Evolutionary conservation across 1,139 yeast species (phyloP).

Genomic region (Geotrichum australiense): DNA sequence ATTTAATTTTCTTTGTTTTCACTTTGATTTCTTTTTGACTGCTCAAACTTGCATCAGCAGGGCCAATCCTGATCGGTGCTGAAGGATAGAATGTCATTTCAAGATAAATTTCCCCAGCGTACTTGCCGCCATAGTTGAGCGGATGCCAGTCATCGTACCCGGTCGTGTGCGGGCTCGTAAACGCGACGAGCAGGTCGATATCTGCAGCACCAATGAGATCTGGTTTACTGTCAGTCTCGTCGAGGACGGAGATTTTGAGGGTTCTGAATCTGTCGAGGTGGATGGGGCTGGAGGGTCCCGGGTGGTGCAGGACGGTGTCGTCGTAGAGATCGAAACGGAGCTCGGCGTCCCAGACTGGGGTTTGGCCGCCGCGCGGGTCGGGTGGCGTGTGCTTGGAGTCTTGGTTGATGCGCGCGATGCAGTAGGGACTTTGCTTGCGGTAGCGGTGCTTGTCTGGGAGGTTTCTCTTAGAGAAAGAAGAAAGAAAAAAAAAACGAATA

Average conservation of each 20-base stretch:
- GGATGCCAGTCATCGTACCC: constrained; percentile 88
- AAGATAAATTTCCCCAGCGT: constrained; percentile 82
- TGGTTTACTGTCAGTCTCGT: constrained; percentile 80
- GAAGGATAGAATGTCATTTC: constrained; percentile 75
- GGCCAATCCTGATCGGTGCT: too few relatives aligned
- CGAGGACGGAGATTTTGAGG: constrained; percentile 68
- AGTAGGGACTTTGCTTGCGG: constrained; percentile 87
- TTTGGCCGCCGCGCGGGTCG: constrained; percentile 80
- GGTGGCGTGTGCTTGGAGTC: constrained; percentile 69
- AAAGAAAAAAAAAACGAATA: background rate
- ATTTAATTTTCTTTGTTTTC: too few relatives aligned
- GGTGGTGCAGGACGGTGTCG: too few relatives aligned
- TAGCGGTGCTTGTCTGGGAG: constrained; percentile 74
- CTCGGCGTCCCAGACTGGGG: constrained; percentile 81
- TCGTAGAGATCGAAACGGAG: constrained; percentile 55
- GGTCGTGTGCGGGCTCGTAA: constrained; percentile 52
- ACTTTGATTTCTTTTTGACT: too few relatives aligned
- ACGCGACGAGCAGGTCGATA: constrained; percentile 67
- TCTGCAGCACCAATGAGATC: constrained; percentile 77
- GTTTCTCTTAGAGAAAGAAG: constrained; percentile 37
- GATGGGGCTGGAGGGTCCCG: too few relatives aligned
- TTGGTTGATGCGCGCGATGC: constrained; percentile 73
- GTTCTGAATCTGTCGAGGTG: constrained; percentile 42
- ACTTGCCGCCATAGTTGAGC: constrained; percentile 54
- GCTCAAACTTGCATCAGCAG: too few relatives aligned